Conservation (phyloP, 1,284 basidiomycete species). For the Somion occarium region DNA sequence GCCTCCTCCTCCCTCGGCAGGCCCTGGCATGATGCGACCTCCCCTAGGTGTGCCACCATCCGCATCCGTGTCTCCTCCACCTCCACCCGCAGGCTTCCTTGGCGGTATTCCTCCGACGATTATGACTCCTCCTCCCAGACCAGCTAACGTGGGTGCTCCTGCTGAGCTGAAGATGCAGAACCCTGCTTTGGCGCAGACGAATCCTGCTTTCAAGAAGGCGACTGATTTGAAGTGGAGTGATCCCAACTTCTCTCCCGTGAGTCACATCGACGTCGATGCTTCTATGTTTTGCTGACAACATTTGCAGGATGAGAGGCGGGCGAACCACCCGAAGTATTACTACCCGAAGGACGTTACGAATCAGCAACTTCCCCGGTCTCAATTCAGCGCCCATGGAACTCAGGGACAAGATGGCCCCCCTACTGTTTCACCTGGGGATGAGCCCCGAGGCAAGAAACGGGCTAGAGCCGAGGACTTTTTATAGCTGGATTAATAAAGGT, state of each 20-base stretch:
- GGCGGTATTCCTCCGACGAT: background rate
- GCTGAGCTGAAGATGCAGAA: slow-evolving; percentile 48
- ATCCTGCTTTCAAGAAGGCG: slow-evolving; percentile 71
- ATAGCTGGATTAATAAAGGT: slow-evolving; percentile 26
- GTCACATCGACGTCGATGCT: slow-evolving; percentile 23
- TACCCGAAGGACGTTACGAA: slow-evolving; percentile 41
- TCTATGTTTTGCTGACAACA: background rate
- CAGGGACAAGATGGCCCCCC: slow-evolving; percentile 16
- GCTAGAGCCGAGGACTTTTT: slow-evolving; percentile 77
- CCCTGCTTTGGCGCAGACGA: slow-evolving; percentile 54
- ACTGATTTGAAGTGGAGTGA: slow-evolving; percentile 74
- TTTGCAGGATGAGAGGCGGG: slow-evolving; percentile 75
- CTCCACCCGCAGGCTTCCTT: slow-evolving; percentile 3
- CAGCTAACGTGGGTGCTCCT: slow-evolving; percentile 10
- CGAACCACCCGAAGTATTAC: slow-evolving; percentile 70
- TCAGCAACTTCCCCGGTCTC: slow-evolving; percentile 22
- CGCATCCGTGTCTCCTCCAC: slow-evolving; percentile 4
- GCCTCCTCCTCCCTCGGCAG: slow-evolving; percentile 20
- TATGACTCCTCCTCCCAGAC: slow-evolving; percentile 9
- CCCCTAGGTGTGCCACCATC: slow-evolving; percentile 21
- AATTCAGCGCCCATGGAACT: background rate
- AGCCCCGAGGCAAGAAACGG: slow-evolving; percentile 70
- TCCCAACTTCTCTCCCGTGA: slow-evolving; percentile 71
- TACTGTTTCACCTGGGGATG: slow-evolving; percentile 35
- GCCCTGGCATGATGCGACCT: slow-evolving; percentile 19